Evolutionary conservation across 805 yeast species (phyloP), one percentile per base, ranked within the genome.

Genomic region (Candida endomychidarum): DNA sequence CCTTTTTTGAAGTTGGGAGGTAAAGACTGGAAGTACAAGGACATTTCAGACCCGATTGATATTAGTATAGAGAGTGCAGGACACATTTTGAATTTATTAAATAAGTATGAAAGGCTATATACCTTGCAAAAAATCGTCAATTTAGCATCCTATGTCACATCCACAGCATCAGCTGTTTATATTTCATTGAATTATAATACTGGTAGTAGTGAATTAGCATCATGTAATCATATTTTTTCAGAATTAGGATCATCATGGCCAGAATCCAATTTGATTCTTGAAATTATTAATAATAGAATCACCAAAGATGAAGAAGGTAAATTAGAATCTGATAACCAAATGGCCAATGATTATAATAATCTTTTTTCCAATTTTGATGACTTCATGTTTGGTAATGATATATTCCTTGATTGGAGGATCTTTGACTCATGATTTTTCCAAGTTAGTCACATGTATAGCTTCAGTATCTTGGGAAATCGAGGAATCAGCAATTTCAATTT

Each of bases 1-100:
- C 47, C 47, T 9, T 44, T 34, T 22, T 24, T 44, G 21, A 40
- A 41, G 19, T 23, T 44, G 8, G 43, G 43, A 12, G 43, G 38
- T 17, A 17, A 28, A 19, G 11, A 31, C 28, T 32, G 36, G 43
- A 40, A 34, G 7, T 21, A 35, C 12, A 9, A 31, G 11, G 20
- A 21, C 6, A 40, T 43, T 16, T 37, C 42, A 2, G 45, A 42
- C 19, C 47, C 47, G 7, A 30, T 41, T 20, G 36, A 25, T 18
- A 30, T 40, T 8, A 29, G 42, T 21, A 8, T 14, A 18, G 35
- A 34, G 4, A 33, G 42, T 30, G 37, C 44, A 8, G 20, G 21
- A 8, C 10, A 5, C 3, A 44, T 44, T n/a, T 20, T 41, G 16
- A 19, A 28, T 17, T 33, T 44, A 19, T 23, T 44, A 19, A 10